phyloP scores from a whole-genome alignment of 1,139 yeast genomes.

The Taphrina populina region DNA sequence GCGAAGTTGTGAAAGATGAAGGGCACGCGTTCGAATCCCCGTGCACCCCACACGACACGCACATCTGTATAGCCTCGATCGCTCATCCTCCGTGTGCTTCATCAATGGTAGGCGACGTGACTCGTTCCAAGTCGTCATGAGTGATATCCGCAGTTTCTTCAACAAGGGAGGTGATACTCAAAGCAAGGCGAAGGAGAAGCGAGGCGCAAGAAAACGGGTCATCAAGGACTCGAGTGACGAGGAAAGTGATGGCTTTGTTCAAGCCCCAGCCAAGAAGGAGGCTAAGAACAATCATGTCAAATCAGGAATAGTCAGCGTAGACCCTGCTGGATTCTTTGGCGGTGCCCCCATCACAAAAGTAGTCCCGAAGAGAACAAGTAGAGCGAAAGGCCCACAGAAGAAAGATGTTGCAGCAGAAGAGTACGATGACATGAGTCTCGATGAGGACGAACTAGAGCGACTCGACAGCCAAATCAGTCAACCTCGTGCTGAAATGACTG shows the following conservation, averaged over 20 bases:
- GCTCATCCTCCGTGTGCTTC: not conserved
- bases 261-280: not conserved
- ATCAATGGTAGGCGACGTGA: not conserved
- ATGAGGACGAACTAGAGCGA: slow-evolving; percentile 27
- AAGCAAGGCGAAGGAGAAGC: slow-evolving; percentile 1
- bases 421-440: slow-evolving; percentile 16
- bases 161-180: slow-evolving; percentile 3
- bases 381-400: slow-evolving; percentile 6
- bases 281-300: not conserved
- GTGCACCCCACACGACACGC: no score
- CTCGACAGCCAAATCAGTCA: not conserved
- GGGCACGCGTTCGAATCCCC: slow-evolving; percentile 6
- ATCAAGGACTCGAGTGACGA: slow-evolving; percentile 25
- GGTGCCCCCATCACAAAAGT: slow-evolving; percentile 3
- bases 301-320: not conserved
- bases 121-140: not conserved
- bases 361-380: slow-evolving; percentile 12
- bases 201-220: slow-evolving; percentile 4
- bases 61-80: no score
- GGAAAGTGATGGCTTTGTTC: not conserved
- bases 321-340: slow-evolving; percentile 18
- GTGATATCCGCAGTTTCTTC: slow-evolving; percentile 30
- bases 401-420: slow-evolving; percentile 36
- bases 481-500: slow-evolving; percentile 34
- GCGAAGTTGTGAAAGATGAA: not conserved